Percentiles rank a stretch among this genome's conserved stretches.
These are phyloP conservation scores for Erythrophleum ivorense DNA, from an alignment of 331 rosid genomes.

Conservation along the genomic window DNA sequence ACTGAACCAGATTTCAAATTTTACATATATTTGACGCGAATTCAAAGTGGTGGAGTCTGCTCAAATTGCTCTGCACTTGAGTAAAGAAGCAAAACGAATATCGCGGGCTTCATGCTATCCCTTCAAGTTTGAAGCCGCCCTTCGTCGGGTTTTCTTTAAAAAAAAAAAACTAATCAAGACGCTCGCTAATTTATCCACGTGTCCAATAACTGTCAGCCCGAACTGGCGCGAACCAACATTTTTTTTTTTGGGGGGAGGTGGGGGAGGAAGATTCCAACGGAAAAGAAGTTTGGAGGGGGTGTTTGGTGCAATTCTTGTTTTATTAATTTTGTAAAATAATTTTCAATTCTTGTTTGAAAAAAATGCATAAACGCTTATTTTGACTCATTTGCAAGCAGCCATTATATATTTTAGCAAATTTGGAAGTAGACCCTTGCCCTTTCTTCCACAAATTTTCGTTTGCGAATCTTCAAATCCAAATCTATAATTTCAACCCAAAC, in stretches of 20 bases:
- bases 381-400: too few species aligned
- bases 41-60: conserved; percentile 8
- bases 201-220: neutral
- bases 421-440: too few species aligned
- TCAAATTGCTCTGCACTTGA: conserved; percentile 17
- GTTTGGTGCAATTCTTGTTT: too few species aligned
- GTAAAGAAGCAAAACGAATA: conserved; percentile 24
- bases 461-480: too few species aligned
- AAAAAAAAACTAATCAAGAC: too few species aligned
- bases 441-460: too few species aligned
- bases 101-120: conserved; percentile 13
- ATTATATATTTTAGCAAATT: too few species aligned
- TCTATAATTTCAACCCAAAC: too few species aligned
- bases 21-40: neutral
- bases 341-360: too few species aligned
- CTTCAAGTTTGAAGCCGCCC: conserved; percentile 4
- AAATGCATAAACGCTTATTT: too few species aligned
- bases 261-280: neutral
- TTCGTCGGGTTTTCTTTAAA: neutral
- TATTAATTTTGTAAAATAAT: too few species aligned
- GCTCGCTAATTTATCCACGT: neutral
- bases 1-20: neutral
- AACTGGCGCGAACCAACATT: neutral
- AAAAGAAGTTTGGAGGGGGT: neutral
- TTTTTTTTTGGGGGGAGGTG: neutral